Conservation (phyloP, 2,329 filamentous ascomycete genomes). For the Coniochaeta sp. region DNA sequence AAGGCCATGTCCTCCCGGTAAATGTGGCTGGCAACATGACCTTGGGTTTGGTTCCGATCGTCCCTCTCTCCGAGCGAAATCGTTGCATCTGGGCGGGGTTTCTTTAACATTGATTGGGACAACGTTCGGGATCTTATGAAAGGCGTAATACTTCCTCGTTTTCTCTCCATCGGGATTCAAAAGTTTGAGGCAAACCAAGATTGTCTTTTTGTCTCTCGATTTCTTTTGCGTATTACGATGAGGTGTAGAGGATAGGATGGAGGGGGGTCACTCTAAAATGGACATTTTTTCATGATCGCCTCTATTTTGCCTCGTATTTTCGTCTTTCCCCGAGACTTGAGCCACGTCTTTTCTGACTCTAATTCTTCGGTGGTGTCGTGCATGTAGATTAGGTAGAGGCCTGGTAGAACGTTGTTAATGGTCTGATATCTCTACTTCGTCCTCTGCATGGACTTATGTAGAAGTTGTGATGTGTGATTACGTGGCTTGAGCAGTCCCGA, state of each 20-base stretch:
- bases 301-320: not conserved
- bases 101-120: conserved; percentile 11
- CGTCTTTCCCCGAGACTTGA: not conserved
- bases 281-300: conserved; percentile 11
- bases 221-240: conserved; percentile 5
- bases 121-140: conserved; percentile 11
- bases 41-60: conserved; percentile 8
- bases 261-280: conserved; percentile 13
- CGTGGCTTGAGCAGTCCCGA: too few relatives aligned
- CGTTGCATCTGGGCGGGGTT: conserved; percentile 12
- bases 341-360: conserved; percentile 5
- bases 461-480: not conserved
- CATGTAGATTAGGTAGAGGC: conserved; percentile 19
- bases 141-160: conserved; percentile 18
- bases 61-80: conserved; percentile 5
- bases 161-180: conserved; percentile 4
- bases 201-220: conserved; percentile 4
- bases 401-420: conserved; percentile 7
- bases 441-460: not conserved
- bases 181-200: conserved; percentile 1
- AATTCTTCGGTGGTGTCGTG: conserved; percentile 14
- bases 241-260: conserved; percentile 1
- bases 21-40: conserved; percentile 18
- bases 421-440: conserved; percentile 1
- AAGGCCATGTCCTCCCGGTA: conserved; percentile 96